phyloP scores from a whole-genome alignment of 176 grass and related monocot genomes.

The Aegilops bicornis region DNA sequence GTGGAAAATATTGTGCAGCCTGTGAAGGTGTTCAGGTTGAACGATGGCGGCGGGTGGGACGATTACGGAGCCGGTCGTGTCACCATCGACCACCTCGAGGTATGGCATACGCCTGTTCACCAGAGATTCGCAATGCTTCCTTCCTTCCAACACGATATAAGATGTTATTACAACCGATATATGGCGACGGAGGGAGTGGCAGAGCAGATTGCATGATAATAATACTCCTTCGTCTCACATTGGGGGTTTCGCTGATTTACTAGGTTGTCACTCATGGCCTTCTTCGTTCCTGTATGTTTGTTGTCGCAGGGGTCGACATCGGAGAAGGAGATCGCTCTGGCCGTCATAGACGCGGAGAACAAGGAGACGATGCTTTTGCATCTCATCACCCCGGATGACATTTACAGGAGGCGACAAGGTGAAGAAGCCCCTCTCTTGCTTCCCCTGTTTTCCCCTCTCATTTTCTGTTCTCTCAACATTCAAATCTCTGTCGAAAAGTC shows the following conservation, averaged over 20 bases:
- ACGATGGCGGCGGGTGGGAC: constrained; percentile 47
- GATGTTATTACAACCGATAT: too few species aligned
- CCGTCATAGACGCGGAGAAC: constrained; percentile 38
- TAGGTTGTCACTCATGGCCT: not conserved
- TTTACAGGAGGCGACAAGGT: constrained; percentile 60
- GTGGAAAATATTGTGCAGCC: constrained; percentile 25
- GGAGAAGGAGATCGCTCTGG: constrained; percentile 17
- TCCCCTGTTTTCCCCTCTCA: too few species aligned
- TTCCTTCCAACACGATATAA: too few species aligned
- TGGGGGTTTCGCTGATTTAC: not conserved
- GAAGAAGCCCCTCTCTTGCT: not conserved
- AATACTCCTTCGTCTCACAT: not conserved
- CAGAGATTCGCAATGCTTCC: not conserved
- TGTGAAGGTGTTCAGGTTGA: constrained; percentile 50
- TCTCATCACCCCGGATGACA: constrained; percentile 43
- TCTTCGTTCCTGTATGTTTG: not conserved
- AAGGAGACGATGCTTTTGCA: constrained; percentile 46
- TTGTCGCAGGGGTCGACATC: constrained; percentile 28
- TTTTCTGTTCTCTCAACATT: too few species aligned
- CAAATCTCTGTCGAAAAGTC: too few species aligned
- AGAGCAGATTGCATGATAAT: not conserved
- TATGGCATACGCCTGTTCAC: not conserved
- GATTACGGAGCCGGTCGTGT: constrained; percentile 47
- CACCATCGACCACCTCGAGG: constrained; percentile 47
- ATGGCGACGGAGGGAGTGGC: too few species aligned